Evolutionary conservation across 768 basidiomycete genomes (phyloP), one percentile per base, ranked within the genome.

Genomic region (Podaxis sp.): DNA sequence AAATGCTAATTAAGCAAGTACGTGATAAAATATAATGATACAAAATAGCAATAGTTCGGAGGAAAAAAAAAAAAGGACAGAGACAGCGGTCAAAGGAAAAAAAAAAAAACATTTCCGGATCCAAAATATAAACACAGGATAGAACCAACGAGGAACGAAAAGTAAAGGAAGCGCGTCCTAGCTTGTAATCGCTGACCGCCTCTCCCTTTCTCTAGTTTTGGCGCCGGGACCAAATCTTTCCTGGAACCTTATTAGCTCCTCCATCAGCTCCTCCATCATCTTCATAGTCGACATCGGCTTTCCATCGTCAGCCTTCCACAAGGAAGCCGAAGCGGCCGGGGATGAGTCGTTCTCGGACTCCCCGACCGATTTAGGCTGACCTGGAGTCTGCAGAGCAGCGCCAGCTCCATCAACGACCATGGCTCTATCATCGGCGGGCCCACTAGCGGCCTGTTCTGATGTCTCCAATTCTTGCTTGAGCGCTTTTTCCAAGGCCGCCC

Each of bases 241-340:
- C 74, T 95, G 94, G 70, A 96, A 95, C 40, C 75, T 79, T 64
- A 95, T 92, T 25, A 95, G 75, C 71, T 95, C 93, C 68, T 91
- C 84, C 87, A 94, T 94, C 9, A 96, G 77, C 66, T 90, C 91
- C 70, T 94, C 93, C 89, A 96, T 91, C 77, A 90, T 79, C 73
- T 84, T 87, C 84, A 91, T 89, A 42, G 89, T 89, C 42, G 55
- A 64, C 50, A 50, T 52, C n/a, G 65, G 35, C 37, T 64, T 63
- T 47, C 63, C 63, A 14, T 61, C 60, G 32, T 59, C 38, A 14
- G 48, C 42, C 50, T 63, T 66, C 51, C 60, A 60, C 38, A 57
- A 14, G 4, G 53, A 32, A 9, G 52, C 3, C 21, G 61, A 32
- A 38, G 54, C 50, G 11, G 46, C 40, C 55, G 35, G 28, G 1